Evolutionary conservation across 2,329 filamentous ascomycete genomes (phyloP), one percentile per base, ranked within the genome.

Genomic region (Colletotrichum simmondsii): DNA sequence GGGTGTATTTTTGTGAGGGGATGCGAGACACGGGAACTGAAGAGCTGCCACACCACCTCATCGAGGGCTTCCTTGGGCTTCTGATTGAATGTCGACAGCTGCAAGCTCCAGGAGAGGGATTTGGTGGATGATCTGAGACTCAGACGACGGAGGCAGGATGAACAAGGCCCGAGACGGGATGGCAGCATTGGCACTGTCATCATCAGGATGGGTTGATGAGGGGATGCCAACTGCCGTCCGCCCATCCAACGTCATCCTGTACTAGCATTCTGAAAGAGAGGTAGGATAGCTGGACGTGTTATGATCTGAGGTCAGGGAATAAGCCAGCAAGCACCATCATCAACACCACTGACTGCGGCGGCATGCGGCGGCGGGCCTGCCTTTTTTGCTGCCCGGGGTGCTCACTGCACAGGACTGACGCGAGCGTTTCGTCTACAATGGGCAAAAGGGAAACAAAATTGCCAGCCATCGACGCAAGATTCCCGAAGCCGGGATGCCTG

Each of bases 201-300:
- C 30, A 16, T 5, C 60, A 37, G 68, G 54, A 61, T 22, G 35
- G 57, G 32, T 37, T 49, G 68, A 60, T 42, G 57, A 68, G 16
- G 28, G 28, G 53, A 35, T 32, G 52, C 49, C 63, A 67, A 71
- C 24, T 62, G 65, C 65, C 65, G 70, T 61, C 49, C 60, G 30
- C 59, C 35, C 46, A 35, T 72, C 66, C 66, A 72, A 70, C 70
- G 70, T 72, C 70, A 72, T 70, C 66, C 70, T 57, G 37, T 32
- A 56, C 26, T 56, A 30, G 66, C 14, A n/a, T 12, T 11, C 35
- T 65, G 22, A 16, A n/a, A 70, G 59, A 56, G 42, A 64, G 59
- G 59, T 37, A 24, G 53, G n/a, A 19, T 62, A 30, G 24, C 46
- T 53, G 61, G 46, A 60, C 12, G 52, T 52, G 22, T 16, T 63